Conservation (phyloP, 225 moss, liverwort and hornwort species). For the Antitrichia curtipendula region DNA sequence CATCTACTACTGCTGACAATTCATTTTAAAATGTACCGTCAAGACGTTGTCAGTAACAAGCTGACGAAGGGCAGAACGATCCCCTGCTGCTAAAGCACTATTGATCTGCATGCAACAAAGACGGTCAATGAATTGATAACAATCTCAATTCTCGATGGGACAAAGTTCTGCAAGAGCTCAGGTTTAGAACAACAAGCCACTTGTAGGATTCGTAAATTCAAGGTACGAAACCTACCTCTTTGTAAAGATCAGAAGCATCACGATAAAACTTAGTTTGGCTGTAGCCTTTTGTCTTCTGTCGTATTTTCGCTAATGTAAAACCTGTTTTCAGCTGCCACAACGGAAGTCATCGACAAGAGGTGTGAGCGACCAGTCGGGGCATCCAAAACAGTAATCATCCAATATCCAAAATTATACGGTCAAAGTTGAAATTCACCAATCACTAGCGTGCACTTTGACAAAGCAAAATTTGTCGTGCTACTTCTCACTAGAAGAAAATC, state of each 20-base stretch:
- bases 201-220: background rate
- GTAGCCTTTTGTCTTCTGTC: constrained; percentile 89
- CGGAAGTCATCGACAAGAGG: background rate
- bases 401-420: background rate
- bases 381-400: background rate
- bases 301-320: constrained; percentile 81
- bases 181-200: background rate
- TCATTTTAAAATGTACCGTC: constrained; percentile 28
- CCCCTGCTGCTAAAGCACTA: constrained; percentile 59
- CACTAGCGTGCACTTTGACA: background rate
- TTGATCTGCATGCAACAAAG: constrained; percentile 51
- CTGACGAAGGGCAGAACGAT: constrained; percentile 69
- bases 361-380: background rate
- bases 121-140: background rate
- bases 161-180: background rate
- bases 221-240: constrained; percentile 26
- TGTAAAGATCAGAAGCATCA: constrained; percentile 77
- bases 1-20: background rate
- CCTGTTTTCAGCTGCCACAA: constrained; percentile 64
- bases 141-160: background rate
- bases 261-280: constrained; percentile 81
- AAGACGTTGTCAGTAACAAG: constrained; percentile 82
- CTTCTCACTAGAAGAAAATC: background rate
- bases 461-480: background rate
- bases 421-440: background rate